A percentile compares a stretch with the other conserved stretches of the same genome.
Evolutionary conservation across 495 filamentous ascomycete genomes (phyloP).

Genomic region (Lasiosphaeria hispida): DNA sequence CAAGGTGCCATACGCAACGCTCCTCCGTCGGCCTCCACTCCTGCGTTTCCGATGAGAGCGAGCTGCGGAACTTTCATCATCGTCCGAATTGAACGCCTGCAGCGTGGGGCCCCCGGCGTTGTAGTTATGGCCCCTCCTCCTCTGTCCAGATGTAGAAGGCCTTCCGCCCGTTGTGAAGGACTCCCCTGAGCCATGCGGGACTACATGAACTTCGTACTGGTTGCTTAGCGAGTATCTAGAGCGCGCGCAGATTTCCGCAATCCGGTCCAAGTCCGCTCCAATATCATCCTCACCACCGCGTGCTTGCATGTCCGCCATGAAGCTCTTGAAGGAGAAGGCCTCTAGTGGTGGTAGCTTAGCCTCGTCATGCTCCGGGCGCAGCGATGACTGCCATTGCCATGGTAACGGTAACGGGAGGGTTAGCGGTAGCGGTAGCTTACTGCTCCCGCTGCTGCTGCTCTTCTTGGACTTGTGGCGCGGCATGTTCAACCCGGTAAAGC

Average conservation of each 20-base stretch:
- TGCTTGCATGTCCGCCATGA: constrained; percentile 49
- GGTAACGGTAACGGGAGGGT: constrained; percentile 16
- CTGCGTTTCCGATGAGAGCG: constrained; percentile 24
- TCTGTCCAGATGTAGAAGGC: constrained; percentile 15
- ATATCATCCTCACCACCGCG: constrained; percentile 33
- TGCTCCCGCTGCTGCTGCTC: constrained; percentile 24
- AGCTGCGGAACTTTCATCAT: constrained; percentile 34
- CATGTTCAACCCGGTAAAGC: constrained; percentile 22
- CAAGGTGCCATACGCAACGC: constrained; percentile 50
- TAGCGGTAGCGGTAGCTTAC: constrained; percentile 15
- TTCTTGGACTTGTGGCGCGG: constrained; percentile 32
- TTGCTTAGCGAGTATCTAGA: constrained; percentile 55
- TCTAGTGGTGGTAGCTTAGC: constrained; percentile 49
- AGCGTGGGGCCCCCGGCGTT: constrained; percentile 41
- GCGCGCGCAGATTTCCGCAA: constrained; percentile 57
- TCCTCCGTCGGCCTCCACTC: constrained; percentile 39
- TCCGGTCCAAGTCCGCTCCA: constrained; percentile 51
- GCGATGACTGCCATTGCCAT: constrained; percentile 23
- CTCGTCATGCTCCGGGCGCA: constrained; percentile 22
- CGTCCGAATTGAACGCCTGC: constrained; percentile 49
- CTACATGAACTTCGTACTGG: constrained; percentile 59
- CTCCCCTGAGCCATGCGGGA: constrained; percentile 50
- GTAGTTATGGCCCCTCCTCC: constrained; percentile 22
- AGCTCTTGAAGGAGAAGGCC: constrained; percentile 58
- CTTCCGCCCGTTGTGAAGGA: constrained; percentile 27